phyloP scores from a whole-genome alignment of 306 rosid genomes.

The Crotalaria pallida region DNA sequence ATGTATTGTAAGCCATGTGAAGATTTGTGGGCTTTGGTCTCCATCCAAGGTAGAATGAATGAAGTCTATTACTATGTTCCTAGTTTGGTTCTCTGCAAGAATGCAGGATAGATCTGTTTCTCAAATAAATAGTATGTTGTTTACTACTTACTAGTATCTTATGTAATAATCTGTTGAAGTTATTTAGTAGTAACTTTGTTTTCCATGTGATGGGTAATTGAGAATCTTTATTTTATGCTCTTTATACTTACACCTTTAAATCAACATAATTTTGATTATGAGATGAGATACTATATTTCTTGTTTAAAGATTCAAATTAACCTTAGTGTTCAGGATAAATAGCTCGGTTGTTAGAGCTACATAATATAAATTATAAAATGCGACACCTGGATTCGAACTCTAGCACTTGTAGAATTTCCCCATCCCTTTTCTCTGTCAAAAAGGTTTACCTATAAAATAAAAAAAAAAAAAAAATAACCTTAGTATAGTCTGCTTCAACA shows the following conservation, averaged over 20 bases:
- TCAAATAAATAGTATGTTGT: conserved; percentile 16
- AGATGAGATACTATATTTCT: too few species aligned
- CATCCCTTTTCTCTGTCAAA: too few species aligned
- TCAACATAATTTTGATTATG: background rate
- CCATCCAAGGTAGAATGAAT: background rate
- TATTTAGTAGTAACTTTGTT: background rate
- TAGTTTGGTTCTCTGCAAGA: conserved; percentile 9
- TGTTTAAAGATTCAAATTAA: too few species aligned
- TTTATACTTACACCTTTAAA: background rate
- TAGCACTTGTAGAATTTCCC: too few species aligned
- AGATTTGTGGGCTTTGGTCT: background rate
- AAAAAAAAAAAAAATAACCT: too few species aligned
- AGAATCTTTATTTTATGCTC: background rate
- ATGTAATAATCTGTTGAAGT: background rate
- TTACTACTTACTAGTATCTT: background rate
- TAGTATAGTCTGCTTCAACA: background rate
- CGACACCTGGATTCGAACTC: too few species aligned
- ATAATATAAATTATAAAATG: too few species aligned
- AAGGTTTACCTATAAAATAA: too few species aligned
- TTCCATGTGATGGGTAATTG: background rate
- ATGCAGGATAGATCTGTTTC: conserved; percentile 4
- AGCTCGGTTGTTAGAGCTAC: too few species aligned
- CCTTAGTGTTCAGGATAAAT: too few species aligned
- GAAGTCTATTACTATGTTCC: conserved; percentile 9
- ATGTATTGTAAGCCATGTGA: background rate